phyloP scores from a whole-genome alignment of 225 moss, liverwort and hornwort species.

The Physcomitrium patens region DNA sequence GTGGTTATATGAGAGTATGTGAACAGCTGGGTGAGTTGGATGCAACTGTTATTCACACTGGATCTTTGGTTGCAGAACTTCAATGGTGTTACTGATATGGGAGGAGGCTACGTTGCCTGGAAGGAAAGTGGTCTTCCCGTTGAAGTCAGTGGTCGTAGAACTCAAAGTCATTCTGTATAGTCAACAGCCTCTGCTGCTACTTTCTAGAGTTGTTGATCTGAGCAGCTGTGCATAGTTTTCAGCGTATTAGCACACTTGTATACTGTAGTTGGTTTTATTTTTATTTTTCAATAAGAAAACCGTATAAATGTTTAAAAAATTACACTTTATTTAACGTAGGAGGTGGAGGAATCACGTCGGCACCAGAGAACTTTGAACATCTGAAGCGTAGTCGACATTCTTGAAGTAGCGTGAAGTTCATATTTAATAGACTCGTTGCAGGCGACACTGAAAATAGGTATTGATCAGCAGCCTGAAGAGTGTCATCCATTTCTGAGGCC shows the following conservation, averaged over 20 bases:
- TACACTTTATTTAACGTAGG: constrained; percentile 23
- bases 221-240: constrained; percentile 40
- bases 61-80: constrained; percentile 52
- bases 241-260: not conserved
- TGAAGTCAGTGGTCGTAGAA: constrained; percentile 21
- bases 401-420: constrained; percentile 35
- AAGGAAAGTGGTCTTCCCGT: constrained; percentile 64
- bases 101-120: constrained; percentile 70
- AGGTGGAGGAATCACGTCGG: constrained; percentile 26
- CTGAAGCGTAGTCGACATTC: constrained; percentile 25
- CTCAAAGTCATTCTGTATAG: constrained; percentile 41
- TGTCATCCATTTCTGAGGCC: not conserved
- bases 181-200: not conserved
- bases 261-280: not conserved
- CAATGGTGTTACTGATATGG: constrained; percentile 67
- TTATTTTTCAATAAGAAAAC: constrained; percentile 5
- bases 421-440: constrained; percentile 13
- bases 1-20: not conserved
- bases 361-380: constrained; percentile 19
- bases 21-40: not conserved
- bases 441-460: constrained; percentile 11
- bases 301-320: not conserved
- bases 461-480: constrained; percentile 19
- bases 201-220: constrained; percentile 3
- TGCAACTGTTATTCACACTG: not conserved